Evolutionary conservation across 2,329 filamentous ascomycete species (phyloP).

Genomic region (Diaporthe caulivora): DNA sequence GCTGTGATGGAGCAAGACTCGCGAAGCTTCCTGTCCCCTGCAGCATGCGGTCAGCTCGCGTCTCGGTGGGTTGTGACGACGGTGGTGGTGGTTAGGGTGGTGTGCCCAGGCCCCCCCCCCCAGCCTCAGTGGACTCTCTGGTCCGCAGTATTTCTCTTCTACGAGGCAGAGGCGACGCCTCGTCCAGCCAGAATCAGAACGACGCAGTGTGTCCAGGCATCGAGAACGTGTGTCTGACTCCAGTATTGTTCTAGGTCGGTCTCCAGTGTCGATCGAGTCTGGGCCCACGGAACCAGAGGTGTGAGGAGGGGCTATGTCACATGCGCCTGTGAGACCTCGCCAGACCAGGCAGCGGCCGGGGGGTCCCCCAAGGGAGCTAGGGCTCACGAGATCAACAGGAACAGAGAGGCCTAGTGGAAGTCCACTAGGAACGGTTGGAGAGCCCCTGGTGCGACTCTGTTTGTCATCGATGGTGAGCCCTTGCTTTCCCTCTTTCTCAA

Average conservation of each 20-base stretch:
- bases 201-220: background rate
- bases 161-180: background rate
- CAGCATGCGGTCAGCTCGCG: constrained; percentile 18
- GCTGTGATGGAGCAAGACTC: background rate
- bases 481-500: background rate
- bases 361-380: background rate
- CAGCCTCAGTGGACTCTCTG: background rate
- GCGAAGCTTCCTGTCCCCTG: constrained; percentile 23
- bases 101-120: background rate
- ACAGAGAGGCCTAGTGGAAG: background rate
- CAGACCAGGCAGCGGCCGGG: background rate
- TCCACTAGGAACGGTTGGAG: background rate
- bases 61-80: background rate
- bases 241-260: background rate
- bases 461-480: constrained; percentile 11
- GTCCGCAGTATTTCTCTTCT: background rate
- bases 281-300: background rate
- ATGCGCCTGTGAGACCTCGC: constrained; percentile 19
- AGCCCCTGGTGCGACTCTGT: constrained; percentile 3
- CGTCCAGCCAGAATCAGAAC: background rate
- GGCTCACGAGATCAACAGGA: constrained; percentile 17
- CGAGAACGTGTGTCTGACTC: background rate
- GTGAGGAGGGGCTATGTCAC: constrained; percentile 1
- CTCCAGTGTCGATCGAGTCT: background rate
- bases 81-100: background rate